Evolutionary conservation across 768 basidiomycete species (phyloP), one percentile per base, ranked within the genome.

Genomic region (Butyriboletus loyo): DNA sequence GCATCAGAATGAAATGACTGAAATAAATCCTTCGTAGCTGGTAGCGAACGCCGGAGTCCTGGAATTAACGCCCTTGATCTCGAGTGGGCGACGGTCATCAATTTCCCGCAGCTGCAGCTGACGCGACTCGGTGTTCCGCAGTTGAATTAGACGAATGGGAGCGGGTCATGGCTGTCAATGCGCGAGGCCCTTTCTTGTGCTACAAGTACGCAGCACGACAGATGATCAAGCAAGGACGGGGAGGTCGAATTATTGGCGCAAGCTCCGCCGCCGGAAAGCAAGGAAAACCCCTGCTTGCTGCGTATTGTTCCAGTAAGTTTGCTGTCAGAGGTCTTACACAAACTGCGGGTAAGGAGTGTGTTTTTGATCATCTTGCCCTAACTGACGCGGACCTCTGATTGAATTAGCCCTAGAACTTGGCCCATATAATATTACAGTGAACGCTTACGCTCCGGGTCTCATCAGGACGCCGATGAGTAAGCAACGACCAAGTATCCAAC

Each of bases 311-410:
- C 10, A 61, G 51, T 31, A 64, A 77, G 50, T 74, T 27, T 27
- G 72, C 74, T 17, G 54, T 75, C 21, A 66, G 72, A 21, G 73
- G 68, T 7, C 52, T 77, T 7, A 75, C 73, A 13, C 75, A 76
- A 46, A 55, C 63, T 9, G 62, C 69, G 4, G 70, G 75, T 75
- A 58, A 36, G 47, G n/a, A 11, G n/a, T 1, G 1, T 15, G 11
- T 9, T 5, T 35, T 11, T 31, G 32, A 7, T 31, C 3, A 21
- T 19, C n/a, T 41, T 17, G 2, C 45, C 24, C 34, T n/a, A 5
- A 6, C 31, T 17, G 14, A 1, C 1, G 7, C 15, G 14, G 22
- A 22, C 24, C 15, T 15, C 39, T 22, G 27, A 49, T 37, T 30
- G 32, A 21, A 28, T 30, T 15, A 55, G 54, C 63, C 14, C 8